Conservation (phyloP, 805 yeast genomes). For the Saturnispora ahearnii region DNA sequence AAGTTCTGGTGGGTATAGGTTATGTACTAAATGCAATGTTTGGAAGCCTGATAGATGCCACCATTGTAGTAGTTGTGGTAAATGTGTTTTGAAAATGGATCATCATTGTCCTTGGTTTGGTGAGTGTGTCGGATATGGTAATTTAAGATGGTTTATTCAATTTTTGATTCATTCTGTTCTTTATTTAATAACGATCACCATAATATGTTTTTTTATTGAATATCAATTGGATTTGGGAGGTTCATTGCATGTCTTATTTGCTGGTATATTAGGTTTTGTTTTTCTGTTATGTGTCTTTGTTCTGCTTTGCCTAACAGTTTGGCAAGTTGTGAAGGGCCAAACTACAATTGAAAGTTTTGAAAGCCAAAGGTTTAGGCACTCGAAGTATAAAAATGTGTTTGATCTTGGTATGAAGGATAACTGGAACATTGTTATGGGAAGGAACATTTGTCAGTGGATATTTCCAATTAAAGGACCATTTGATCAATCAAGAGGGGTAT, state of each 20-base stretch:
- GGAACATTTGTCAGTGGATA: conserved; percentile 54
- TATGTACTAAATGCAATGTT: conserved; percentile 41
- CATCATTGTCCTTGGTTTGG: conserved; percentile 88
- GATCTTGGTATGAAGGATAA: conserved; percentile 61
- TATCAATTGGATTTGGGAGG: conserved; percentile 26
- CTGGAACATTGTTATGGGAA: conserved; percentile 71
- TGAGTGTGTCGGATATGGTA: conserved; percentile 71
- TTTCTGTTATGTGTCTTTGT: conserved; percentile 47
- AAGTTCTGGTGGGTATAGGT: conserved; percentile 56
- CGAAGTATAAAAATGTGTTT: conserved; percentile 45
- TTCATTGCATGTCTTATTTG: conserved; percentile 51
- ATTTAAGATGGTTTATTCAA: conserved; percentile 75
- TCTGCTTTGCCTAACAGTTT: conserved; percentile 51
- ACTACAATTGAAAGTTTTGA: conserved; percentile 81
- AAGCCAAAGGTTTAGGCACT: conserved; percentile 36
- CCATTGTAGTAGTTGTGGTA: conserved; percentile 43
- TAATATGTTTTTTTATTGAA: conserved; percentile 40
- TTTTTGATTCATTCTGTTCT: conserved; percentile 48
- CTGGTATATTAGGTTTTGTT: conserved; percentile 44
- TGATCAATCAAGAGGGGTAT: conserved; percentile 37
- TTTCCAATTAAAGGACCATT: conserved; percentile 38
- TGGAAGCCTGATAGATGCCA: conserved; percentile 58
- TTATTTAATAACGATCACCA: conserved; percentile 36
- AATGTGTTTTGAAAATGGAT: conserved; percentile 45
- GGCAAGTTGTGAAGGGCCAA: conserved; percentile 50